Evolutionary conservation across 2,329 filamentous ascomycete species (phyloP), one percentile per base, ranked within the genome.

Genomic region (Penicillium olsonii): DNA sequence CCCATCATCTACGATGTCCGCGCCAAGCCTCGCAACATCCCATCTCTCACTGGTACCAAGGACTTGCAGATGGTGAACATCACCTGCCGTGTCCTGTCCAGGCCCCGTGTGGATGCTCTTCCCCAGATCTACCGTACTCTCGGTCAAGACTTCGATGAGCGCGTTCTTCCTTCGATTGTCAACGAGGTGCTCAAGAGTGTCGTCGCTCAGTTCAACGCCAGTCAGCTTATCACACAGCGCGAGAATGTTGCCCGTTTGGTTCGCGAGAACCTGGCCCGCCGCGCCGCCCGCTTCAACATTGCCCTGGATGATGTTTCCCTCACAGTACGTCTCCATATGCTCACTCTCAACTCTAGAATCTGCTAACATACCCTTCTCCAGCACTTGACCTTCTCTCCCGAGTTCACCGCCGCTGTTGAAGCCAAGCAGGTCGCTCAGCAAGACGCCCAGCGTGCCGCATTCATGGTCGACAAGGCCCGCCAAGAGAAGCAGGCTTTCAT

Each of bases 1-100:
- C 91, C 94, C 43, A 85, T 99, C 72, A 87, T 92, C 64, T 99
- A 97, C 80, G 92, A 99, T 73, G 94, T 99, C 63, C 92, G 94
- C 76, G 94, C 94, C 53, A 96, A 92, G 80, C 94, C 94, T 66
- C 87, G 94, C 71, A 96, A 95, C 68, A 92, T 99, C 64, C 88
- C 94, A 60, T 97, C 94, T 60, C 84, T 99, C 60, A 99, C 94
- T 52, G 94, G 94, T 63, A 99, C 94, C 68, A 99, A 99, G 81
- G 94, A 99, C 76, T 78, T 99, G 75, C 94, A 99, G 80, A 99
- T 99, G 94, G 94, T 97, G 70, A 99, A 99, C 83, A 97, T 99
- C 71, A 99, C 92, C 68, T 99, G 94, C 76, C 92, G 94, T 89
- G 94, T 99, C 51, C 88, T 99, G 45, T 96, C 92, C 51, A 82